Evolutionary conservation across 2,329 filamentous ascomycete genomes (phyloP), one percentile per base, ranked within the genome.

Genomic region (Botrytis fragariae): DNA sequence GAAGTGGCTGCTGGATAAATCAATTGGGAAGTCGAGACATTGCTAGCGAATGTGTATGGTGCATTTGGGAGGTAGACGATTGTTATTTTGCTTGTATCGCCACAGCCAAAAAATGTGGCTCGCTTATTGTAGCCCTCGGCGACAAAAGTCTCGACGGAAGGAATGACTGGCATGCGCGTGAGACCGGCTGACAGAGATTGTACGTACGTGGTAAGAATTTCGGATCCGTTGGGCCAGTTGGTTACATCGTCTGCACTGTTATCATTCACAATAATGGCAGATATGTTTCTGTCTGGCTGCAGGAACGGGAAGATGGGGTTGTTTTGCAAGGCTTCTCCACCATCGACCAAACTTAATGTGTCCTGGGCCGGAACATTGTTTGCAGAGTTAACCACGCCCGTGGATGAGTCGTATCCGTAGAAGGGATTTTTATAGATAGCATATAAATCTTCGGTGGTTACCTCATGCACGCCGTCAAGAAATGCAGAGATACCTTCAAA

Each of bases 391-490:
- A 82, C 77, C 0, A 65, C 69, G 20, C 75, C 72, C 1, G 77
- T 77, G 1, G 75, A 67, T 5, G 78, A 79, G 0, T 76, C 61
- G 83, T 85, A 90, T 74, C 85, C 81, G 71, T 87, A 82, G 79
- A 89, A 89, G 0, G 87, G 91, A 81, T 92, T 92, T 9, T 87
- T 88, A 83, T 88, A 91, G 32, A 84, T 78, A 78, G 86, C 85
- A 63, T 76, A 79, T 4, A 79, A 72, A 54, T 79, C 83, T 29
- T 79, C 72, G 14, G 78, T 79, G 6, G 77, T 74, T 3, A 79
- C 74, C 72, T 81, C 69, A 64, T 82, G 79, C 20, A 78, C 74
- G 1, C 76, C 63, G 64, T 76, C 75, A 44, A 84, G 69, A n/a
- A 84, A 76, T 48, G 74, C 76, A 48, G 80, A 77, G 9, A 83